A percentile compares a stretch with the other conserved stretches of the same genome.
These are phyloP conservation scores for Trichoderma harzianum DNA, from an alignment of 2,329 filamentous ascomycete species.

Conservation along the genomic window DNA sequence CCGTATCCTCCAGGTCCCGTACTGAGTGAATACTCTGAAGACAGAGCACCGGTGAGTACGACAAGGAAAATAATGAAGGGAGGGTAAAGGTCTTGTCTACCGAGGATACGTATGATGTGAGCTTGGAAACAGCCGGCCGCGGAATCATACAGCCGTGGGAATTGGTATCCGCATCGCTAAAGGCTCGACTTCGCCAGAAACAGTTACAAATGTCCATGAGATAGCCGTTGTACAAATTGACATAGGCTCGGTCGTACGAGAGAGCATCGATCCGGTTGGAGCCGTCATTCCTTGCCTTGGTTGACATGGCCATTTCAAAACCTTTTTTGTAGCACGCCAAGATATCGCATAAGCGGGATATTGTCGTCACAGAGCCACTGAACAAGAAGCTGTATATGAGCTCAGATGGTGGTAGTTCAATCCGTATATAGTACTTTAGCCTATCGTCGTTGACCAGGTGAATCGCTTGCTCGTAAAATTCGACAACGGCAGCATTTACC, in stretches of 20 bases:
- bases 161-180: conserved; percentile 62
- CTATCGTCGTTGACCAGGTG: conserved; percentile 51
- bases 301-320: conserved; percentile 62
- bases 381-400: conserved; percentile 72
- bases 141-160: conserved; percentile 54
- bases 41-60: conserved; percentile 56
- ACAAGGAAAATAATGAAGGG: conserved; percentile 53
- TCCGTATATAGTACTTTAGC: conserved; percentile 54
- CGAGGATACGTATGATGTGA: conserved; percentile 47
- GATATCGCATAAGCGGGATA: conserved; percentile 67
- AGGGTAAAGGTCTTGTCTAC: conserved; percentile 49
- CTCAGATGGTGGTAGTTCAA: conserved; percentile 64
- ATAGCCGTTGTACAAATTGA: conserved; percentile 74
- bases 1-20: conserved; percentile 55
- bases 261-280: conserved; percentile 32
- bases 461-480: conserved; percentile 66
- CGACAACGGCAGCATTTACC: conserved; percentile 57
- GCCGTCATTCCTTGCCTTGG: conserved; percentile 33
- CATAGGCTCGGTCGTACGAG: conserved; percentile 55
- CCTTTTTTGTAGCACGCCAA: conserved; percentile 70
- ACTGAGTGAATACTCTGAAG: conserved; percentile 54
- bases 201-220: conserved; percentile 86
- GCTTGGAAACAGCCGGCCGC: conserved; percentile 40
- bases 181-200: conserved; percentile 72
- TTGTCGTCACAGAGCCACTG: conserved; percentile 56